These are phyloP conservation scores for Aureobasidium vineae DNA, from an alignment of 2,329 filamentous ascomycete genomes.

Conservation along the genomic window DNA sequence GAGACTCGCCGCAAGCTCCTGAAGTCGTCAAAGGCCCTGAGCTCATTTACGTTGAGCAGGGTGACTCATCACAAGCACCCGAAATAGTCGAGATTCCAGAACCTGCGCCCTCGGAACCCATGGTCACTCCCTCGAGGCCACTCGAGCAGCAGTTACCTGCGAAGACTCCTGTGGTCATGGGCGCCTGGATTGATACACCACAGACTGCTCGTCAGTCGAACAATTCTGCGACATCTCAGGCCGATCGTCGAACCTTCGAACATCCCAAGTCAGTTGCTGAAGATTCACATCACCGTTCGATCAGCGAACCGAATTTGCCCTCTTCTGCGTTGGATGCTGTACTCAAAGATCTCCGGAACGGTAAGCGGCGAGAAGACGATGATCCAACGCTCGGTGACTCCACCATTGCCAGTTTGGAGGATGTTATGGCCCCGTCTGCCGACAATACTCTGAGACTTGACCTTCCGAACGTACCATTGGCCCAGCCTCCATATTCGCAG, in stretches of 20 bases:
- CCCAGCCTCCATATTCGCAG: background rate
- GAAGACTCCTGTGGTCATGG: conserved; percentile 49
- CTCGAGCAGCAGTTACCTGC: conserved; percentile 27
- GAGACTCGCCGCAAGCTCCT: conserved; percentile 17
- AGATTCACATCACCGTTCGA: background rate
- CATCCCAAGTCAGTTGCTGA: background rate
- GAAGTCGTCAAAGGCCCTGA: conserved; percentile 13
- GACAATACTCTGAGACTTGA: conserved; percentile 33
- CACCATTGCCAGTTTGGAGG: conserved; percentile 50
- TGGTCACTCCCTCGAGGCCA: conserved; percentile 13
- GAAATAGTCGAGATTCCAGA: conserved; percentile 22
- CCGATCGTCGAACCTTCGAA: background rate
- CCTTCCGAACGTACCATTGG: conserved; percentile 18
- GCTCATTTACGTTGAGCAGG: background rate
- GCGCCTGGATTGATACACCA: conserved; percentile 52
- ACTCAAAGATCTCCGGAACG: conserved; percentile 44
- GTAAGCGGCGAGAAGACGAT: conserved; percentile 36
- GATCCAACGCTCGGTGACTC: conserved; percentile 45
- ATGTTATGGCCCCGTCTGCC: conserved; percentile 41
- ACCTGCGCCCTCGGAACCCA: background rate
- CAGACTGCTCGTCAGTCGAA: conserved; percentile 7
- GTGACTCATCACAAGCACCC: conserved; percentile 27
- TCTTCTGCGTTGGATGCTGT: conserved; percentile 31
- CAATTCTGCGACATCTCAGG: background rate
- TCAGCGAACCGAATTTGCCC: conserved; percentile 22